A percentile compares a stretch with the other conserved stretches of the same genome.
These are phyloP conservation scores for Chimonanthus praecox DNA, from an alignment of 164 flowering plant species.

Conservation along the genomic window DNA sequence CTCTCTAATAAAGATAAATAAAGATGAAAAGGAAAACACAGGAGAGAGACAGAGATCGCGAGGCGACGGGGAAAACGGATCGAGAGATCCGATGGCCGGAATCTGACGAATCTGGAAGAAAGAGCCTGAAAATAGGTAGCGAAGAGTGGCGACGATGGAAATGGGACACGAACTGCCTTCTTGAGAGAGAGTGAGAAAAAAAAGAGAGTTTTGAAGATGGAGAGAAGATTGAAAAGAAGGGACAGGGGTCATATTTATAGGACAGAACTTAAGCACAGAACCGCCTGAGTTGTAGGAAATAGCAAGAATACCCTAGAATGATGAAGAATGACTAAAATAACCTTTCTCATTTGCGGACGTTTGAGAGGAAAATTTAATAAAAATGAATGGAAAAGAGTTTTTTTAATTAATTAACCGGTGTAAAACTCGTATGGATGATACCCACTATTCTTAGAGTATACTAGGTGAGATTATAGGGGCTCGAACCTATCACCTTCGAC, in stretches of 20 bases:
- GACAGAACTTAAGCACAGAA: too few relatives aligned
- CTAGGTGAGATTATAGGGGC: too few relatives aligned
- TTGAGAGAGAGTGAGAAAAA: constrained; percentile 1
- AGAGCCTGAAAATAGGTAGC: background rate
- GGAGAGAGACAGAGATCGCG: background rate
- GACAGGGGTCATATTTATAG: background rate
- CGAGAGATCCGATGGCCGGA: background rate
- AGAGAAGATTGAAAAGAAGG: background rate
- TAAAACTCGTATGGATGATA: too few relatives aligned
- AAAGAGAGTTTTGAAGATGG: background rate
- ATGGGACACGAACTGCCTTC: too few relatives aligned
- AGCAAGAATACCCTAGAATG: background rate
- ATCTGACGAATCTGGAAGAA: background rate
- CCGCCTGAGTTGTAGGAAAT: background rate
- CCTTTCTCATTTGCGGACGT: background rate
- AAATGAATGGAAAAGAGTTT: too few relatives aligned
- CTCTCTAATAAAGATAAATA: background rate
- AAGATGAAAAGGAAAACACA: background rate
- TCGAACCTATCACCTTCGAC: too few relatives aligned
- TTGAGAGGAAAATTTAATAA: too few relatives aligned
- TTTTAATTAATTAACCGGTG: too few relatives aligned
- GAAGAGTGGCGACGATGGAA: background rate
- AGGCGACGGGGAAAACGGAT: background rate
- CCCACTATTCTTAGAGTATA: too few relatives aligned
- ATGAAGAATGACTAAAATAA: background rate